A percentile compares a stretch with the other conserved stretches of the same genome.
phyloP scores from a whole-genome alignment of 805 yeast genomes.

The Alloascoidea africana region DNA sequence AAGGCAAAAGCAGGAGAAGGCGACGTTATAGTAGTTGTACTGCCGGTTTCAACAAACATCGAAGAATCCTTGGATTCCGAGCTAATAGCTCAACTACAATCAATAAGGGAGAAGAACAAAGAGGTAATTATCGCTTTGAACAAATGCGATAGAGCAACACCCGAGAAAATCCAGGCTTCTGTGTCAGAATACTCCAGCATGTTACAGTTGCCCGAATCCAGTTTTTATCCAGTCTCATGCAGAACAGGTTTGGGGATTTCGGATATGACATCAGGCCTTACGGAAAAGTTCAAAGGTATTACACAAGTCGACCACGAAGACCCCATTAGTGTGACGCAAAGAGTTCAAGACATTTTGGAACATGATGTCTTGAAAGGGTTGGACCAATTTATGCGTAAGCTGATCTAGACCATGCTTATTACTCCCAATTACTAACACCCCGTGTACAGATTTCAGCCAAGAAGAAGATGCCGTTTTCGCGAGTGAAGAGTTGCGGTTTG shows the following conservation, averaged over 20 bases:
- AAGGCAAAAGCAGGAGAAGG: slow-evolving; percentile 39
- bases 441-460: slow-evolving; percentile 4
- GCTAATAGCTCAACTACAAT: not conserved
- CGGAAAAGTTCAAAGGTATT: slow-evolving; percentile 28
- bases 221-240: slow-evolving; percentile 39
- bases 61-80: not conserved
- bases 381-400: slow-evolving; percentile 34
- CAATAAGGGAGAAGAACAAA: slow-evolving; percentile 6
- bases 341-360: slow-evolving; percentile 61
- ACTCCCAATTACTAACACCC: too few relatives aligned
- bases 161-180: not conserved
- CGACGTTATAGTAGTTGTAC: slow-evolving; percentile 54
- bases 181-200: slow-evolving; percentile 7
- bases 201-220: slow-evolving; percentile 11
- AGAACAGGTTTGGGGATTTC: slow-evolving; percentile 37
- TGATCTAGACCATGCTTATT: too few relatives aligned
- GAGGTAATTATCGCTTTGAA: slow-evolving; percentile 16
- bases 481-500: slow-evolving; percentile 53
- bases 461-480: slow-evolving; percentile 64
- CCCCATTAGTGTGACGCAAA: slow-evolving; percentile 57
- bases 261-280: slow-evolving; percentile 26
- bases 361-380: slow-evolving; percentile 69
- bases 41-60: slow-evolving; percentile 23
- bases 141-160: slow-evolving; percentile 14
- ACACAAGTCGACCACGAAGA: slow-evolving; percentile 36